Percentiles rank a stretch among this genome's conserved stretches.
Conservation (phyloP, 805 yeast genomes). For the Brettanomyces nanus region DNA sequence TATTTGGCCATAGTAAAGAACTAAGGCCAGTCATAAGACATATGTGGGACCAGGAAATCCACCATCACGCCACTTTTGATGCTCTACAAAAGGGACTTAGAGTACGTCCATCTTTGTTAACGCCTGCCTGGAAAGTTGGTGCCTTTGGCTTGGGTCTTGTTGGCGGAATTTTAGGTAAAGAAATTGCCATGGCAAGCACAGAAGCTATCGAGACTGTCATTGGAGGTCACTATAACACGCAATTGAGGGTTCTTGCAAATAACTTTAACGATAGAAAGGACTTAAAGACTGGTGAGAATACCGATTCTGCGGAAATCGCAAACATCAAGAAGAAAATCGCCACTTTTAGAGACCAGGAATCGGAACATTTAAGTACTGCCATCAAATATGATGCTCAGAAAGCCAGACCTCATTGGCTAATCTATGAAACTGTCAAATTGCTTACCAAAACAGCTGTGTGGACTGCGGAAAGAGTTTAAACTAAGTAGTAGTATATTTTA, state of each 20-base stretch:
- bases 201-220: conserved; percentile 98
- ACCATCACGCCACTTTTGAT: conserved; percentile 83
- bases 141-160: conserved; percentile 81
- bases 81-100: conserved; percentile 63
- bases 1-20: conserved; percentile 63
- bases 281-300: conserved; percentile 18
- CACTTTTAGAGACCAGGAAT: conserved; percentile 84
- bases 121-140: conserved; percentile 91
- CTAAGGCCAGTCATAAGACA: conserved; percentile 76
- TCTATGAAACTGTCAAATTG: conserved; percentile 80
- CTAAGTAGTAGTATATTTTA: not conserved
- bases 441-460: conserved; percentile 85
- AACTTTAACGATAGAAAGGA: conserved; percentile 44
- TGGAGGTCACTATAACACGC: conserved; percentile 92
- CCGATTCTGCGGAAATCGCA: conserved; percentile 46
- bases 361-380: conserved; percentile 93
- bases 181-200: conserved; percentile 99
- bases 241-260: conserved; percentile 66
- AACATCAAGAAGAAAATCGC: conserved; percentile 55
- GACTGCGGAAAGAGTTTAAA: conserved; percentile 76
- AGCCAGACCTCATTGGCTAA: conserved; percentile 84
- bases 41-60: conserved; percentile 98
- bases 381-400: conserved; percentile 83
- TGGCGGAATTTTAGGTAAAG: conserved; percentile 81
- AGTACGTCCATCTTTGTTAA: conserved; percentile 83